Evolutionary conservation across 1,284 basidiomycete species (phyloP).

Genomic region (Abortiporus biennis): DNA sequence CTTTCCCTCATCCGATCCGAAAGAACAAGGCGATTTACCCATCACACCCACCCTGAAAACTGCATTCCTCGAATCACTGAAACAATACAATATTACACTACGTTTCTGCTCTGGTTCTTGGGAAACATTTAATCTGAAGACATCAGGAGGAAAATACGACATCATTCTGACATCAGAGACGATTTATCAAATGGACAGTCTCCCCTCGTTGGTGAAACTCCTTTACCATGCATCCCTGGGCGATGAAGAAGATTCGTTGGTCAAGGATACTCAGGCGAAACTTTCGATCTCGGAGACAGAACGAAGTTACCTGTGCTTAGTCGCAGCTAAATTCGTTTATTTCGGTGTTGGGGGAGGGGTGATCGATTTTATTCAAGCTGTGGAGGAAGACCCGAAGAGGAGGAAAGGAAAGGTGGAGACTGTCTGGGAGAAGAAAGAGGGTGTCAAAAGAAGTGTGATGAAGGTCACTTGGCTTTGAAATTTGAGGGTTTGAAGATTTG

Average conservation of each 20-base stretch:
- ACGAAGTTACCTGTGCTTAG: constrained; percentile 45
- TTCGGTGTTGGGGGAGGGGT: constrained; percentile 95
- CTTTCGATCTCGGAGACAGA: constrained; percentile 5
- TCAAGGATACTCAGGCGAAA: constrained; percentile 6
- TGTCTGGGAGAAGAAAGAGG: constrained; percentile 51
- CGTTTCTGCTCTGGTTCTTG: constrained; percentile 84
- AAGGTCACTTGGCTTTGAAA: constrained; percentile 45
- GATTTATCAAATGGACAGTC: constrained; percentile 73
- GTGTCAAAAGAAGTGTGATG: constrained; percentile 65
- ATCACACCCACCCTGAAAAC: constrained; percentile 57
- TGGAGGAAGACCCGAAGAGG: constrained; percentile 30
- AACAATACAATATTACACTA: constrained; percentile 48
- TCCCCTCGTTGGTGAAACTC: constrained; percentile 62
- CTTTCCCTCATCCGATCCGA: constrained; percentile 19
- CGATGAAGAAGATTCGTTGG: constrained; percentile 5
- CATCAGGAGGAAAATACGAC: constrained; percentile 42
- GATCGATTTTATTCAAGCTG: constrained; percentile 59
- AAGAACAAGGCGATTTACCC: constrained; percentile 45
- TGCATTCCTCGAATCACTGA: constrained; percentile 61
- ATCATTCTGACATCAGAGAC: constrained; percentile 89
- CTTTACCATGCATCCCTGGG: constrained; percentile 24
- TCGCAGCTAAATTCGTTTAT: constrained; percentile 89
- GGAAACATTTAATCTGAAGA: constrained; percentile 42
- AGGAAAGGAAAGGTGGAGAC: constrained; percentile 33
- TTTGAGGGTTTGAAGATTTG: too few relatives aligned